A percentile compares a stretch with the other conserved stretches of the same genome.
phyloP scores from a whole-genome alignment of 1,139 yeast species.

The Eremothecium sinecaudum region DNA sequence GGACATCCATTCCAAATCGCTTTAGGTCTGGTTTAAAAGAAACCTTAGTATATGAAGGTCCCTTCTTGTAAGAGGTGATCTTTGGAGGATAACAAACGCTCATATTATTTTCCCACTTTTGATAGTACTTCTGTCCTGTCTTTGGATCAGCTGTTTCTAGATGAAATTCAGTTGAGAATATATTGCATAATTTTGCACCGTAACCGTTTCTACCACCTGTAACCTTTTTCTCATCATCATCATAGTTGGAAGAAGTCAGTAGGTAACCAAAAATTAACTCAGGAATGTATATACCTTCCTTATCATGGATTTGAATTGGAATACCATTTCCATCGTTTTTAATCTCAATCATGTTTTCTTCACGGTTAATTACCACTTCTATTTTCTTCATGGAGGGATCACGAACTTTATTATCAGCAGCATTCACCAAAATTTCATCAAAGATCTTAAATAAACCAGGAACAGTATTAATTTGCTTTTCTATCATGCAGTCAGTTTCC shows the following conservation, averaged over 20 bases:
- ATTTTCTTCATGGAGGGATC: conserved; percentile 84
- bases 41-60: conserved; percentile 71
- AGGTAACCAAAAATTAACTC: conserved; percentile 94
- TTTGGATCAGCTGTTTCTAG: conserved; percentile 83
- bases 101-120: conserved; percentile 88
- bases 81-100: conserved; percentile 64
- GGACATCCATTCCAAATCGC: conserved; percentile 71
- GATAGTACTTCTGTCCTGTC: conserved; percentile 56
- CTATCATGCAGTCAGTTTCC: conserved; percentile 61
- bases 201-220: conserved; percentile 99
- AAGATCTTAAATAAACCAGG: conserved; percentile 96
- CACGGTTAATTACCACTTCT: conserved; percentile 71
- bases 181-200: conserved; percentile 94
- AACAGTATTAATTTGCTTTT: conserved; percentile 64
- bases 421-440: conserved; percentile 95
- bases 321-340: conserved; percentile 94
- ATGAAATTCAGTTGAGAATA: conserved; percentile 78
- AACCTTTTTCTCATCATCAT: conserved; percentile 89
- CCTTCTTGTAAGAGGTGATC: conserved; percentile 45
- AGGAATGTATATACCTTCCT: conserved; percentile 89
- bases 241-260: conserved; percentile 90
- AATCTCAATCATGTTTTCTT: conserved; percentile 64
- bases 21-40: conserved; percentile 82
- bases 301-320: conserved; percentile 86
- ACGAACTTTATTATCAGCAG: conserved; percentile 96